Base-by-base conservation (phyloP, 345 rosid species). In the Bruguiera sexangula region DNA sequence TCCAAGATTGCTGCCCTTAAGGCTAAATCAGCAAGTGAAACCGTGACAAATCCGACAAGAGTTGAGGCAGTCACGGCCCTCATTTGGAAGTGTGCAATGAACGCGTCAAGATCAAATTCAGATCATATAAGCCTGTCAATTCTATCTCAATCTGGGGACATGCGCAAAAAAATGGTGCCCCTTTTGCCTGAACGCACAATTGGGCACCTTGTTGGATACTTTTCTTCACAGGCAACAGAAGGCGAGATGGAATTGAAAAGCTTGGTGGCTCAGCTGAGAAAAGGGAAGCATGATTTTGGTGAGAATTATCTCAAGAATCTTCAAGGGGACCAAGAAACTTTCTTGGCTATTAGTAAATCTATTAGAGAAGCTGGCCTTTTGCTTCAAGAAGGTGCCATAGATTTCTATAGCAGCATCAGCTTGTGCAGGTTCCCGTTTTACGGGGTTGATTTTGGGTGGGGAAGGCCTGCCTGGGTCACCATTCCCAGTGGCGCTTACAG, bases 401-500 rank as follows among this genome's bases (percentile, higher is more conserved):
- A 82, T 29, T 46, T 58, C 9, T 82, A 79, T 46, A 32, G 55
- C 1, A 66, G 60, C 67, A 63, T 60, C 3, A 77, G 74, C 59
- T 61, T 63, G 75, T 76, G 85, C 10, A 60, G 61, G 0, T 52
- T 67, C 15, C 70, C 68, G 0, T 77, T 79, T 11, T 73, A 84
- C 21, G 80, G 68, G 0, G 39, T 63, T 3, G 78, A 84, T 67
- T 84, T 81, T 0, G 87, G 87, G 16, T 80, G 76, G 79, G 89
- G 85, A 26, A 67, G 43, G 62, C 89, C 88, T 0, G 43, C 34
- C 2, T 88, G 89, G 92, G 73, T 80, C 6, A 69, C 72, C 8
- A 21, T 51, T 29, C 69, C 59, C 0, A 19, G 67, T 19, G 4
- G 2, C 5, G 6, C 29, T 1, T 37, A 27, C 4, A 76, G 65